Percentiles rank a stretch among this genome's conserved stretches.
These are phyloP conservation scores for Kentomonas sorsogonicus DNA, from an alignment of 208 protist species.

Conservation along the genomic window DNA sequence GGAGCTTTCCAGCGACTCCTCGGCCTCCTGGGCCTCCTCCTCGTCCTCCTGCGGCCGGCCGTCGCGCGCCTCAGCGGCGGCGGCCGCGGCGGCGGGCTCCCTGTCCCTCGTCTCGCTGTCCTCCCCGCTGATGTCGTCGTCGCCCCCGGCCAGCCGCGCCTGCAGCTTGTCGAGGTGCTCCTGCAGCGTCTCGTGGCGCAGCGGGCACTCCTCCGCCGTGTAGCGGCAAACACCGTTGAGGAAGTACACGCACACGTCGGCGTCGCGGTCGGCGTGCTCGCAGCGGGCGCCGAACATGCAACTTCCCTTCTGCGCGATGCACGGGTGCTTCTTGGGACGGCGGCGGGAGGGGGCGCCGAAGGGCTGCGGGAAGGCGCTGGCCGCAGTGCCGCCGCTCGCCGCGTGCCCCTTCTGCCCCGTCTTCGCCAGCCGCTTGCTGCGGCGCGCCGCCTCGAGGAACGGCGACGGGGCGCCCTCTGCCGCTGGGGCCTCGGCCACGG, in stretches of 20 bases:
- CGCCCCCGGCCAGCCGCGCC: constrained; percentile 2
- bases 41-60: too few species aligned
- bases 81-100: not conserved
- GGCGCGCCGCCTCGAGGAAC: too few species aligned
- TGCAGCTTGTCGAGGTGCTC: constrained; percentile 26
- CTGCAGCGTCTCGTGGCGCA: constrained; percentile 57
- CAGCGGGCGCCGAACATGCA: constrained; percentile 68
- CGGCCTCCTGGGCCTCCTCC: too few species aligned
- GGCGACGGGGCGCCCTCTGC: constrained; percentile 13
- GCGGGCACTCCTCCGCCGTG: constrained; percentile 32
- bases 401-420: not conserved
- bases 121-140: not conserved
- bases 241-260: constrained; percentile 69
- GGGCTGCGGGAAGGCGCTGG: not conserved
- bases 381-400: not conserved
- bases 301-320: constrained; percentile 58
- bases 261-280: constrained; percentile 45
- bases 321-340: constrained; percentile 44
- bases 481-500: constrained; percentile 22
- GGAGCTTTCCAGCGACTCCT: not conserved
- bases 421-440: too few species aligned
- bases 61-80: not conserved
- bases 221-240: constrained; percentile 46
- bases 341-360: not conserved
- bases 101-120: not conserved